Evolutionary conservation across 192 early-diverging fungal genomes (phyloP).

Genomic region (Backusella morwellensis): DNA sequence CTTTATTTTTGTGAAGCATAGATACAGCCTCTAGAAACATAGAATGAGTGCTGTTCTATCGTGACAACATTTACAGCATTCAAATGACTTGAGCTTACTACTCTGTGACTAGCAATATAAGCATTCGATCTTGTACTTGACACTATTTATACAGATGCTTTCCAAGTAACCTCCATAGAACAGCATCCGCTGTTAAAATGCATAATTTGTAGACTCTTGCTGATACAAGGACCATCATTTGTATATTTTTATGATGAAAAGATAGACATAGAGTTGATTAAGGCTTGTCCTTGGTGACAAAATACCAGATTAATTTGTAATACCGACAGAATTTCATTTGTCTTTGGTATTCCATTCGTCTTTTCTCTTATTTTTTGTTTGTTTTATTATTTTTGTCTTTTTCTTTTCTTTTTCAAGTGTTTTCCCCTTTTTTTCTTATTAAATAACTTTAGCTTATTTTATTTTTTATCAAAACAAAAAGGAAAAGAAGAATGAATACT

Average conservation of each 20-base stretch:
- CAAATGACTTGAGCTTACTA: neutral
- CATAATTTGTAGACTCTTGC: too few species aligned
- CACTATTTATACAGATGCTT: neutral
- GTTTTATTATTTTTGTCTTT: neutral
- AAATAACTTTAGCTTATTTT: neutral
- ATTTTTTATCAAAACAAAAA: neutral
- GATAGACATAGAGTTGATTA: too few species aligned
- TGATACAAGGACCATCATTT: too few species aligned
- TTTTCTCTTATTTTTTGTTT: neutral
- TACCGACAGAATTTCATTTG: neutral
- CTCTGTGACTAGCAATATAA: neutral
- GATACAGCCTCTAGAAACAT: too few species aligned
- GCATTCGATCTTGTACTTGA: neutral
- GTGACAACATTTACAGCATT: too few species aligned
- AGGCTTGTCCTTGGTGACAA: too few species aligned
- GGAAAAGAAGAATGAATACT: constrained; percentile 8
- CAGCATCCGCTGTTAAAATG: too few species aligned
- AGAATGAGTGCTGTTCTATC: too few species aligned
- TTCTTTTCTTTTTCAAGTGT: neutral
- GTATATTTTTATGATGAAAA: too few species aligned
- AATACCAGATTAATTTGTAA: neutral
- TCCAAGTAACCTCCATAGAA: neutral
- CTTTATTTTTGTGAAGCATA: neutral
- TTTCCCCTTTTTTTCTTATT: neutral
- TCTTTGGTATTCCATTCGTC: neutral